Evolutionary conservation across 2,329 filamentous ascomycete genomes (phyloP).

Genomic region (Aspergillus fructus): DNA sequence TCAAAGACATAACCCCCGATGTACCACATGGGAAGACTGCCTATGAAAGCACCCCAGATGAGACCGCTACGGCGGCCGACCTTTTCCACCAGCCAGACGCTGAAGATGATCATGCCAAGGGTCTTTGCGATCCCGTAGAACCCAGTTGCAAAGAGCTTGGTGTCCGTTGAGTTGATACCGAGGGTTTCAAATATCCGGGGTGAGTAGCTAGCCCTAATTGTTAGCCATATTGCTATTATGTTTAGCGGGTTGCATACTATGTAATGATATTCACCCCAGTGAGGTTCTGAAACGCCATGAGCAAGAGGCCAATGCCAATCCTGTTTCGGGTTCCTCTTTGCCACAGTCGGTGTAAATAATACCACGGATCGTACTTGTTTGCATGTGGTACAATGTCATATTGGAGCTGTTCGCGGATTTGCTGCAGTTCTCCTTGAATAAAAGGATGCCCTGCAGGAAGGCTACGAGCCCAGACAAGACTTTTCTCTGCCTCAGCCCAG

Average conservation of each 20-base stretch:
- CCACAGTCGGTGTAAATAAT: conserved; percentile 2
- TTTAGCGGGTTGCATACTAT: background rate
- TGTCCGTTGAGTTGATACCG: conserved; percentile 61
- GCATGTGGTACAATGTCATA: background rate
- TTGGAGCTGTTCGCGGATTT: conserved; percentile 3
- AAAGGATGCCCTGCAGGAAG: conserved; percentile 52
- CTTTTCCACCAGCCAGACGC: conserved; percentile 14
- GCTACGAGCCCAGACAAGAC: conserved; percentile 56
- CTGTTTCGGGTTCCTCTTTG: conserved; percentile 6
- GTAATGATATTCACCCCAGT: conserved; percentile 2
- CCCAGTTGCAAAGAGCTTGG: conserved; percentile 63
- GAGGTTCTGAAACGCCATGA: conserved; percentile 6
- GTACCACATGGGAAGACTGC: conserved; percentile 58
- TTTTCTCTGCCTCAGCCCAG: conserved; percentile 59
- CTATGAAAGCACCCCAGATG: conserved; percentile 55
- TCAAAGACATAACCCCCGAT: conserved; percentile 55
- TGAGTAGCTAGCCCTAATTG: conserved; percentile 49
- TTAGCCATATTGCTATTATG: background rate
- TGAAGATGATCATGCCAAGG: conserved; percentile 22
- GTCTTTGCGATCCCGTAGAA: conserved; percentile 56
- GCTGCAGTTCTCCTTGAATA: conserved; percentile 34
- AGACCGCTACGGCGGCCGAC: conserved; percentile 55
- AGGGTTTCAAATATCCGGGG: conserved; percentile 42
- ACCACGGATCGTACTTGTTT: background rate
- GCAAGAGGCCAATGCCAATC: conserved; percentile 6